Percentiles rank a stretch among this genome's conserved stretches.
phyloP scores from a whole-genome alignment of 257 asterid species.

The Gentiana straminea region DNA sequence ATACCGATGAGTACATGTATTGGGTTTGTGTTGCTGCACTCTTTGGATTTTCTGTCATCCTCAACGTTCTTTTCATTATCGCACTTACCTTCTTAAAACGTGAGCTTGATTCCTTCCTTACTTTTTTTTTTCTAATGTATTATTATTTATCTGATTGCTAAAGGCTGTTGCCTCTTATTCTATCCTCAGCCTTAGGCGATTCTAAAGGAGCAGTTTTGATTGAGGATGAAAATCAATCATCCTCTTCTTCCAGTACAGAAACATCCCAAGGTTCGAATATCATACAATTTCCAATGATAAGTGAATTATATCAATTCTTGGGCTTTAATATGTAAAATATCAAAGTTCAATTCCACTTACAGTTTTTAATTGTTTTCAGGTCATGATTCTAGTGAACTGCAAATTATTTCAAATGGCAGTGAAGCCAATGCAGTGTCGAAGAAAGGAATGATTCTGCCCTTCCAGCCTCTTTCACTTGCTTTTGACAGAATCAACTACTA shows the following conservation, averaged over 20 bases:
- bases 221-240: conserved; percentile 13
- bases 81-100: conserved; percentile 49
- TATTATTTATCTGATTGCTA: not conserved
- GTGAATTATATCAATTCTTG: no score
- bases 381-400: not conserved
- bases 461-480: conserved; percentile 38
- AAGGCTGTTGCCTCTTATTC: conserved; percentile 1
- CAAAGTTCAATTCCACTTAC: no score
- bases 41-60: conserved; percentile 37
- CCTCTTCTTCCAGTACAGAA: conserved; percentile 4
- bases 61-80: conserved; percentile 25
- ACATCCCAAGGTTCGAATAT: conserved; percentile 16
- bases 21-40: conserved; percentile 41
- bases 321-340: no score
- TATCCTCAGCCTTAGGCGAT: conserved; percentile 28
- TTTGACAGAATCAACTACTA: conserved; percentile 36
- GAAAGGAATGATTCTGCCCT: conserved; percentile 42
- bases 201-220: conserved; percentile 18
- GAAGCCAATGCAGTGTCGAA: conserved; percentile 10
- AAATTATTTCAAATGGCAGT: not conserved
- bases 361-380: not conserved
- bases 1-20: conserved; percentile 28
- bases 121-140: not conserved
- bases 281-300: not conserved
- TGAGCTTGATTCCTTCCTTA: conserved; percentile 8